Evolutionary conservation across 1,139 yeast species (phyloP).

Genomic region (Geotrichum carabidarum): DNA sequence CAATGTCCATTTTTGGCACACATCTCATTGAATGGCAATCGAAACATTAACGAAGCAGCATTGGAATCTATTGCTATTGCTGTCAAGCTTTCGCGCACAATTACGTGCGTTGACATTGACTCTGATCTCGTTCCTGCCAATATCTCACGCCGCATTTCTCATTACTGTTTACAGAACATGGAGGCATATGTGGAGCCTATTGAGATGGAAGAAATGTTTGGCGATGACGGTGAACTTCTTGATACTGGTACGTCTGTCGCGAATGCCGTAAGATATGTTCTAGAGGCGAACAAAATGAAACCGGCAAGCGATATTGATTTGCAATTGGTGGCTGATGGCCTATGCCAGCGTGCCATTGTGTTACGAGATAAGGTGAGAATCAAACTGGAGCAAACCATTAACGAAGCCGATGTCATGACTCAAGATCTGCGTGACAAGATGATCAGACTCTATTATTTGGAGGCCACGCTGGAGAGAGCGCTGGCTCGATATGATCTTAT

Average conservation of each 20-base stretch:
- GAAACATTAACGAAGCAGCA: conserved; percentile 51
- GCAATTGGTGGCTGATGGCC: conserved; percentile 26
- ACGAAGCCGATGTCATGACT: conserved; percentile 13
- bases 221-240: conserved; percentile 30
- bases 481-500: conserved; percentile 26
- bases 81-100: conserved; percentile 56
- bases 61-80: conserved; percentile 68
- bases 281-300: conserved; percentile 21
- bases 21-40: conserved; percentile 67
- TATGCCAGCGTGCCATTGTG: conserved; percentile 28
- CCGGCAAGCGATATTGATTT: neutral
- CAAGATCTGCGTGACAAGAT: conserved; percentile 23
- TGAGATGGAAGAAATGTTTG: conserved; percentile 34
- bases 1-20: conserved; percentile 64
- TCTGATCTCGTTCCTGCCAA: conserved; percentile 62
- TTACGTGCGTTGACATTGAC: conserved; percentile 71
- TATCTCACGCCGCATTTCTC: conserved; percentile 70
- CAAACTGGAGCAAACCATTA: conserved; percentile 28
- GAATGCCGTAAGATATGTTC: conserved; percentile 31
- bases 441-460: conserved; percentile 35
- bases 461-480: conserved; percentile 34
- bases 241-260: conserved; percentile 31
- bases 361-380: conserved; percentile 30
- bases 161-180: conserved; percentile 78
- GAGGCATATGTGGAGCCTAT: conserved; percentile 39